A percentile compares a stretch with the other conserved stretches of the same genome.
These are phyloP conservation scores for Candida schatavii DNA, from an alignment of 805 yeast genomes.

Conservation along the genomic window DNA sequence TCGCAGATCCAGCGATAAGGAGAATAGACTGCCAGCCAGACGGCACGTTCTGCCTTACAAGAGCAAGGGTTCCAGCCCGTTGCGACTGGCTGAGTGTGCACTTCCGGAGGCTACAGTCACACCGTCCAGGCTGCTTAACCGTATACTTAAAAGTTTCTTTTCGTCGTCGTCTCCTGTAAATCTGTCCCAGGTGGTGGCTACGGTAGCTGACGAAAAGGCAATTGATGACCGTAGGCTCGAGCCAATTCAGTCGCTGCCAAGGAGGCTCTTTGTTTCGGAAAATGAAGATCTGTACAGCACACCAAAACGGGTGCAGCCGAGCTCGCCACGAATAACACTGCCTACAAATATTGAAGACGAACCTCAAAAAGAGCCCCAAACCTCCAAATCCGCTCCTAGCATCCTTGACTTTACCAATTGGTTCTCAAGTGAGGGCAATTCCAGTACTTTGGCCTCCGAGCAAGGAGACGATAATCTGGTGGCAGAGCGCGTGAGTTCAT, in stretches of 20 bases:
- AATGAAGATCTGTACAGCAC: constrained; percentile 1
- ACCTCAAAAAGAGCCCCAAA: neutral
- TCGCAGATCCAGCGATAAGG: no score
- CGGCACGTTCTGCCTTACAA: no score
- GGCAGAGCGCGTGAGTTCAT: no score
- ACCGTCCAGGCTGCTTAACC: no score
- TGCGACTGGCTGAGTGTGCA: no score
- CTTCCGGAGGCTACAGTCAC: no score
- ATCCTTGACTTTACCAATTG: constrained; percentile 19
- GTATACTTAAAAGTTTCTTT: neutral
- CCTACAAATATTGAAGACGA: neutral
- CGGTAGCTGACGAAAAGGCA: neutral
- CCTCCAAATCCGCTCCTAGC: neutral
- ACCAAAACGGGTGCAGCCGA: neutral
- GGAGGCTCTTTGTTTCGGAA: constrained; percentile 1
- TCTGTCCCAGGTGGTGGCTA: neutral
- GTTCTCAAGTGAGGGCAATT: constrained; percentile 20
- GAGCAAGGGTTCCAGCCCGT: no score
- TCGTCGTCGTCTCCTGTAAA: neutral
- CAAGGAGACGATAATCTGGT: neutral
- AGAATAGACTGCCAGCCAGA: no score
- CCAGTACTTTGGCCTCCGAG: neutral
- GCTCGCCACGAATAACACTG: neutral
- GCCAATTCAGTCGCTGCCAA: constrained; percentile 1
- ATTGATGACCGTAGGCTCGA: neutral